These are phyloP conservation scores for Pseudopithomyces maydicus DNA, from an alignment of 2,329 filamentous ascomycete species.

Conservation along the genomic window DNA sequence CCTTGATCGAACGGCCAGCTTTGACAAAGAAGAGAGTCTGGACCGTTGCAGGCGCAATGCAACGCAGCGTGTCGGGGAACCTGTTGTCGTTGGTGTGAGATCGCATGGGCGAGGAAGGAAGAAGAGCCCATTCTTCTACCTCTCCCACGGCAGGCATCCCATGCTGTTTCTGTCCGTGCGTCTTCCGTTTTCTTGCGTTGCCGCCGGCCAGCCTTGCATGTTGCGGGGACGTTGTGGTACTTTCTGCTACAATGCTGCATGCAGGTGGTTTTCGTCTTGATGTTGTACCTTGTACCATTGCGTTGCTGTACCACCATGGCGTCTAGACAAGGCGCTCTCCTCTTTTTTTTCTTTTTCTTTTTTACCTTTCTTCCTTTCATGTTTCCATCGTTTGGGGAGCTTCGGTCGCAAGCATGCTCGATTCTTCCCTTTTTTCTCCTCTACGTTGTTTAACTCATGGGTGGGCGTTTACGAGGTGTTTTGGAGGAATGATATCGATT, in stretches of 20 bases:
- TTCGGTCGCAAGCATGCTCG: no score
- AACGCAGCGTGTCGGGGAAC: background rate
- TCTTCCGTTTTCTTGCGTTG: background rate
- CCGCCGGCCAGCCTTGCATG: conserved; percentile 1
- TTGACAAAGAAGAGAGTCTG: conserved; percentile 7
- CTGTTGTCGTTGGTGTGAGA: conserved; percentile 1
- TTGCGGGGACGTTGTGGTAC: conserved; percentile 3
- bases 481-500: background rate
- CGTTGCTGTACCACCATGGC: conserved; percentile 9
- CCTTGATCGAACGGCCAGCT: conserved; percentile 9
- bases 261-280: conserved; percentile 9
- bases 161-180: background rate
- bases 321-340: background rate
- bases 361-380: background rate
- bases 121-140: background rate
- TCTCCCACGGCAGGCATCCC: background rate
- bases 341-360: background rate
- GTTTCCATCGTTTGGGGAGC: no score
- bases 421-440: background rate
- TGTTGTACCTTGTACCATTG: conserved; percentile 3
- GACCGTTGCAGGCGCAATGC: conserved; percentile 5
- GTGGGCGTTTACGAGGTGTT: conserved; percentile 4
- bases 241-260: conserved; percentile 6
- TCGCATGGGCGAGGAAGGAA: background rate
- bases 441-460: background rate